Evolutionary conservation across 1,284 basidiomycete genomes (phyloP), one percentile per base, ranked within the genome.

Genomic region (Sporisorium graminicola): DNA sequence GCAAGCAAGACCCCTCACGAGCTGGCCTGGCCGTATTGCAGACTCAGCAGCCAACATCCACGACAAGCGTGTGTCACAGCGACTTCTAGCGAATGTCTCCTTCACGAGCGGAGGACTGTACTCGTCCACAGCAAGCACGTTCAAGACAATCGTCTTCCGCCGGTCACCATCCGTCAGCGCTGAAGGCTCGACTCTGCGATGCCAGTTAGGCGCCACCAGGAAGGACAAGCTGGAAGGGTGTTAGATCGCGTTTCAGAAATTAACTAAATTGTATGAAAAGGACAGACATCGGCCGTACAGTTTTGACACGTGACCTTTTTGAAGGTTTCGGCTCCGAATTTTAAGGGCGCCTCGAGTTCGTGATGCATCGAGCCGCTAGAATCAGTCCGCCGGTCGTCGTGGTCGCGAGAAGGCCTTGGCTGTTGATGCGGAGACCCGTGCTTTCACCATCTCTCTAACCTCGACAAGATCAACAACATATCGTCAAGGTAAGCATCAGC

Each of bases 401-500:
- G 31, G 58, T 49, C 22, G 27, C 8, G 37, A 40, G 26, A 49
- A 29, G 54, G 29, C 42, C 26, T 24, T 57, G 20, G 33, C 44
- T 49, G 43, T 26, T 27, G 22, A 33, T 47, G 31, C 44, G 18
- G 44, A n/a, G n/a, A 13, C 26, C 29, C 44, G 37, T n/a, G 63
- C 56, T 59, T 55, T 69, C 72, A 54, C 67, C 66, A 70, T 70
- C 72, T 58, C 54, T 58, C 47, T 53, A 59, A 65, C 60, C 56
- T 56, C 63, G 44, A 65, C 73, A 75, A 70, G 63, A 70, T 65
- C 62, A 65, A 46, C 61, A 54, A 62, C 37, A 74, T 69, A 65
- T 54, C 67, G 58, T 75, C 73, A 75, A 75, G 67, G 73, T 75
- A 75, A 75, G 67, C 53, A 40, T 47, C 43, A 31, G 46, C 61